These are phyloP conservation scores for Vinca major DNA, from an alignment of 305 asterid genomes.

Conservation along the genomic window DNA sequence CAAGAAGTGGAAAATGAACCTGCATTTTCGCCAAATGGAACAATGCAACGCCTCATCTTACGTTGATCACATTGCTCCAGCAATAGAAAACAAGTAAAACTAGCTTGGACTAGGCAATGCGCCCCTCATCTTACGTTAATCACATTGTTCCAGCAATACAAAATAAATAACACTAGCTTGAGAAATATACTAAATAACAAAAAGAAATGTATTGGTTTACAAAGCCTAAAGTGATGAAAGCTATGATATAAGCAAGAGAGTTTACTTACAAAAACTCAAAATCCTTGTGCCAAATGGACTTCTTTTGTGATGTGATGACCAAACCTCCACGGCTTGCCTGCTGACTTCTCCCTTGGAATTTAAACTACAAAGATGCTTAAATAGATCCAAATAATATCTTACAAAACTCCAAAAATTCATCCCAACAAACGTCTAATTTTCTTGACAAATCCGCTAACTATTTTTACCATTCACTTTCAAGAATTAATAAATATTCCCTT, in stretches of 20 bases:
- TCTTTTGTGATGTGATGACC: neutral
- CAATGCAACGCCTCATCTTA: neutral
- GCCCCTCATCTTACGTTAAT: too few species aligned
- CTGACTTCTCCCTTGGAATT: conserved; percentile 7
- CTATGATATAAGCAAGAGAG: conserved; percentile 5
- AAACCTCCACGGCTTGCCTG: conserved; percentile 3
- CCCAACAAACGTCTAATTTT: neutral
- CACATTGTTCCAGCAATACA: neutral
- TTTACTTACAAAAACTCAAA: neutral
- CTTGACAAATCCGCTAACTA: conserved; percentile 9
- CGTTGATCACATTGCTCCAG: neutral
- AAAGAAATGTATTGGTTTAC: neutral
- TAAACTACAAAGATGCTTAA: neutral
- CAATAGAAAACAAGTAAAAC: neutral
- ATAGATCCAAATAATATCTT: conserved; percentile 9
- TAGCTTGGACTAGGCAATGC: too few species aligned
- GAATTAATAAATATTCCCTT: conserved; percentile 7
- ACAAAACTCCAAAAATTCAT: neutral
- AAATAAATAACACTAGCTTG: neutral
- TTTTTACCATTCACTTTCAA: conserved; percentile 10
- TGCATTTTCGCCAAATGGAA: neutral
- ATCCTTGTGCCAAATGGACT: conserved; percentile 18
- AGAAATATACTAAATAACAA: neutral
- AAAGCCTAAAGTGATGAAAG: conserved; percentile 9
- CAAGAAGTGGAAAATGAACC: neutral